Evolutionary conservation across 768 basidiomycete species (phyloP).

Genomic region (Mycena sanguinolenta): DNA sequence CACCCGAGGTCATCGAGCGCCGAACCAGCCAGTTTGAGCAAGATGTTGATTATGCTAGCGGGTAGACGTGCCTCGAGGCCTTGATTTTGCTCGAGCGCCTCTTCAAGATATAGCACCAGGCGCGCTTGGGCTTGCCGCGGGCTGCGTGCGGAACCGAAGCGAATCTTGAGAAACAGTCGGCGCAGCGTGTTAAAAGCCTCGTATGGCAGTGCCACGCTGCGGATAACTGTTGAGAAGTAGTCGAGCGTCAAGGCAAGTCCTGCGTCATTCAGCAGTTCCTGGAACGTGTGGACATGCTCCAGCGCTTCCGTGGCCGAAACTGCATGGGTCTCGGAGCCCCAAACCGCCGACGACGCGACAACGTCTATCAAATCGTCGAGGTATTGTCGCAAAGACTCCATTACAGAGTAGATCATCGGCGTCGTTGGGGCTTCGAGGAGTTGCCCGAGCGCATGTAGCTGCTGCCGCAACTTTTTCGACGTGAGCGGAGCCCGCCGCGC

Average conservation of each 20-base stretch:
- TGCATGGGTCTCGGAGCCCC: conserved; percentile 10
- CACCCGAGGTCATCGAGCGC: conserved; percentile 45
- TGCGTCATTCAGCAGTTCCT: conserved; percentile 45
- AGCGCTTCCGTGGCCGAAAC: conserved; percentile 38
- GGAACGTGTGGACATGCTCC: conserved; percentile 42
- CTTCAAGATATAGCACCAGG: conserved; percentile 47
- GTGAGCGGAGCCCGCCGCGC: not conserved
- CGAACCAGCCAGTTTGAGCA: conserved; percentile 45
- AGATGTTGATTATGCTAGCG: conserved; percentile 46
- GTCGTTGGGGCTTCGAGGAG: conserved; percentile 30
- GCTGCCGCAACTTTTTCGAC: conserved; percentile 28
- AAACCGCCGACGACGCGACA: conserved; percentile 28
- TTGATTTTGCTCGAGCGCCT: conserved; percentile 44
- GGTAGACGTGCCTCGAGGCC: conserved; percentile 43
- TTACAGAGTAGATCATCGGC: conserved; percentile 36
- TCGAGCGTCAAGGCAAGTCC: conserved; percentile 48
- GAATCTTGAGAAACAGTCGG: conserved; percentile 50
- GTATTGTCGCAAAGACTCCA: conserved; percentile 36
- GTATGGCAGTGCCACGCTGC: conserved; percentile 44
- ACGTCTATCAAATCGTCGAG: conserved; percentile 29
- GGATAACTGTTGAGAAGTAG: conserved; percentile 44
- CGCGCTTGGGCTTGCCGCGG: conserved; percentile 42
- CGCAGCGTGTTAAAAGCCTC: conserved; percentile 56
- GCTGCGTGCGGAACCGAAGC: conserved; percentile 31
- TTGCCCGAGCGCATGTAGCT: conserved; percentile 28